Evolutionary conservation across 208 protist species (phyloP).

Genomic region (Acanthamoeba culbertsoni): DNA sequence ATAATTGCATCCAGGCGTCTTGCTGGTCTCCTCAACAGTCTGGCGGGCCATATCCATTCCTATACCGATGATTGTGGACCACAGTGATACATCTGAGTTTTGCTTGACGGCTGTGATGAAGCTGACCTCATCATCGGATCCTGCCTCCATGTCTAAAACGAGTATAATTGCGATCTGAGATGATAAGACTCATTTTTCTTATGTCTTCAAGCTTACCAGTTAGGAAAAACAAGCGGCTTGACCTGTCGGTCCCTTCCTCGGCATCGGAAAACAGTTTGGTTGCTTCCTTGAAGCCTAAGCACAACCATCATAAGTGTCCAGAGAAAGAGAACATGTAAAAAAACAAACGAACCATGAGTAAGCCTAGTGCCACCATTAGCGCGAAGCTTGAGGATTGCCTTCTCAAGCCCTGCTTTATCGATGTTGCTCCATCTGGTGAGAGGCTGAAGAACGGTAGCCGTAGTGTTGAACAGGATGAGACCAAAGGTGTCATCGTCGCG

Average conservation of each 20-base stretch:
- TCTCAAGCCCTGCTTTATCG: not conserved
- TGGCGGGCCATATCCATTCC: constrained; percentile 21
- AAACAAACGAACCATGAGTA: not conserved
- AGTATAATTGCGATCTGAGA: no score
- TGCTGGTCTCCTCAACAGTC: constrained; percentile 52
- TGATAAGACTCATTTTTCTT: no score
- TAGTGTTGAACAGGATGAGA: constrained; percentile 30
- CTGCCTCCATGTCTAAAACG: not conserved
- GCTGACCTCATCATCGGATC: not conserved
- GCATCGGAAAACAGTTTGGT: not conserved
- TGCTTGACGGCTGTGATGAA: constrained; percentile 16
- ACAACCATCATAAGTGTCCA: not conserved
- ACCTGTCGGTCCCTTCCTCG: constrained; percentile 7
- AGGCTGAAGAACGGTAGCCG: not conserved
- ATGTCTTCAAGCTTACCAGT: not conserved
- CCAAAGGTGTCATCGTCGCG: constrained; percentile 33
- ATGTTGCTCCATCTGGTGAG: not conserved
- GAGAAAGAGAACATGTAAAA: not conserved
- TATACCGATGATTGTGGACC: constrained; percentile 41
- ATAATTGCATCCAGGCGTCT: constrained; percentile 44
- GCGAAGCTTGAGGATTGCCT: constrained; percentile 29
- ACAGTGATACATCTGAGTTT: constrained; percentile 29
- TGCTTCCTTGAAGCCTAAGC: not conserved
- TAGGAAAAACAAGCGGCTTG: constrained; percentile 33
- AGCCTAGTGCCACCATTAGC: constrained; percentile 5